A percentile compares a stretch with the other conserved stretches of the same genome.
Evolutionary conservation across 345 rosid genomes (phyloP).

Genomic region (Boechera divaricarpa): DNA sequence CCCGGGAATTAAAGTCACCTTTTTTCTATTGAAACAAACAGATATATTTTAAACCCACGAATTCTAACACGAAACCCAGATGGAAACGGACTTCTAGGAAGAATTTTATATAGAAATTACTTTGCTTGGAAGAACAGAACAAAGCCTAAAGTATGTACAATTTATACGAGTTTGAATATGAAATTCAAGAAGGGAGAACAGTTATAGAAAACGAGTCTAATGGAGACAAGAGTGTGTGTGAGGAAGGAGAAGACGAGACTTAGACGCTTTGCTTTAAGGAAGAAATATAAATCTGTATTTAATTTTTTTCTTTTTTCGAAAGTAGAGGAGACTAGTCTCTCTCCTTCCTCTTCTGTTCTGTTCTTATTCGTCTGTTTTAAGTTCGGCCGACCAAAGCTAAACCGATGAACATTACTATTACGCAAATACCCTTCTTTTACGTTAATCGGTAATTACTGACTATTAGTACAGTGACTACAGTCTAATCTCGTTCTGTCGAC

Average conservation of each 20-base stretch:
- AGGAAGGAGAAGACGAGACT: conserved; percentile 38
- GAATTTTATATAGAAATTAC: not conserved
- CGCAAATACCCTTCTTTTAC: conserved; percentile 38
- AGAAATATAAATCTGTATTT: not conserved
- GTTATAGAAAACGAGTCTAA: conserved; percentile 7
- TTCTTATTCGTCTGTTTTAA: conserved; percentile 31
- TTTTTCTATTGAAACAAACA: conserved; percentile 16
- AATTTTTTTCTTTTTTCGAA: conserved; percentile 4
- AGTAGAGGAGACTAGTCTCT: not conserved
- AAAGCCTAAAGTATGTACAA: conserved; percentile 26
- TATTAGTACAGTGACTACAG: not conserved
- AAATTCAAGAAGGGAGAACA: not conserved
- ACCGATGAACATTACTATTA: conserved; percentile 7
- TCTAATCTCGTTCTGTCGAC: conserved; percentile 29
- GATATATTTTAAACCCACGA: conserved; percentile 23
- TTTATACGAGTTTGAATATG: conserved; percentile 28
- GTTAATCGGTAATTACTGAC: not conserved
- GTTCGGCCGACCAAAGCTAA: conserved; percentile 41
- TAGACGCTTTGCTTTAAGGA: conserved; percentile 44
- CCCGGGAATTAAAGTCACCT: conserved; percentile 14
- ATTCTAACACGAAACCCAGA: conserved; percentile 30
- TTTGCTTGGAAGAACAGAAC: conserved; percentile 19
- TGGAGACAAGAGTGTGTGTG: conserved; percentile 18
- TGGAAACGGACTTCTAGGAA: not conserved
- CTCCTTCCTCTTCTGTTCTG: not conserved